Evolutionary conservation across 108 stramenopile genomes (phyloP).

Genomic region (Conticribra guillardii): DNA sequence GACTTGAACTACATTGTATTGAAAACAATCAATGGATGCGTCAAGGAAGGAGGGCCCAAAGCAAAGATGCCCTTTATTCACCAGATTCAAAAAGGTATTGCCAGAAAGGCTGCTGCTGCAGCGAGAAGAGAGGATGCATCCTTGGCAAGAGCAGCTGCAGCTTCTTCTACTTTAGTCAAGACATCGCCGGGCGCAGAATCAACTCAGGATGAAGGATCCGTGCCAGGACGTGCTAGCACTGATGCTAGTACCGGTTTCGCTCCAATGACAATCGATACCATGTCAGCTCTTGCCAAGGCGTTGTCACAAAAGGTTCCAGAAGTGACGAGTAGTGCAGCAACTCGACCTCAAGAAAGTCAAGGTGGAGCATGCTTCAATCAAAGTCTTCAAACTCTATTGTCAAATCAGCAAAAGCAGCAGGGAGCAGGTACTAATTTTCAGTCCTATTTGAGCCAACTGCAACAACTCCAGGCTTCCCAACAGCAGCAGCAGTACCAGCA

Average conservation of each 20-base stretch:
- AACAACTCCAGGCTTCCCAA: neutral
- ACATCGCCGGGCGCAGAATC: neutral
- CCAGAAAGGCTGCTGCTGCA: neutral
- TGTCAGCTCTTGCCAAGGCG: neutral
- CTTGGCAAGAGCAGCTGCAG: neutral
- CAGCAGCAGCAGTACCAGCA: neutral
- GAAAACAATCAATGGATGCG: constrained; percentile 1
- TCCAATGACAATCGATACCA: neutral
- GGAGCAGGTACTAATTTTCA: neutral
- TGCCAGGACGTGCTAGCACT: no score
- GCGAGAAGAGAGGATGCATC: neutral
- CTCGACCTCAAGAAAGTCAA: neutral
- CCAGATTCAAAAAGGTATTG: neutral
- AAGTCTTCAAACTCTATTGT: neutral
- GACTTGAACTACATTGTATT: constrained; percentile 1
- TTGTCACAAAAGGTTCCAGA: neutral
- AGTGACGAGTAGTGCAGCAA: neutral
- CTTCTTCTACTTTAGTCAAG: neutral
- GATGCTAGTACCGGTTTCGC: neutral
- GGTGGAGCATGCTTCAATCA: neutral
- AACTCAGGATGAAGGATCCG: neutral
- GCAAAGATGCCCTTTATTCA: constrained; percentile 15
- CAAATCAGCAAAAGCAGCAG: neutral
- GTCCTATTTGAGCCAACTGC: neutral
- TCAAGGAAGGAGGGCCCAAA: constrained; percentile 5